phyloP scores from a whole-genome alignment of 228 moss, liverwort and hornwort species.

The Sphagnum fallax region DNA sequence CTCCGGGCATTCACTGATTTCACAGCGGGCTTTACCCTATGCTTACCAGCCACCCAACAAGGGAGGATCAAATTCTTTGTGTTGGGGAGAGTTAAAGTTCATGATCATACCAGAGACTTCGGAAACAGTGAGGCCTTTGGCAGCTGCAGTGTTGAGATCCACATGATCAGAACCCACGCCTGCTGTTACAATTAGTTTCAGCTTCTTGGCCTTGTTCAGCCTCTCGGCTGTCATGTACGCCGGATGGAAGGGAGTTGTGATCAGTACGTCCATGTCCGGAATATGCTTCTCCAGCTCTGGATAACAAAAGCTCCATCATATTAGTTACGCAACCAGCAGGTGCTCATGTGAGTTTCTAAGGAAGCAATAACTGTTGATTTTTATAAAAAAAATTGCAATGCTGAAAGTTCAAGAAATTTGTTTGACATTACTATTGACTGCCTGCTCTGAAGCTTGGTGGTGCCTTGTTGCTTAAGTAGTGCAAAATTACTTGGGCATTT shows the following conservation, averaged over 20 bases:
- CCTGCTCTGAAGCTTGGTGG: too few species aligned
- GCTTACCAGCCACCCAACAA: too few species aligned
- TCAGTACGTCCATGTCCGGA: slow-evolving; percentile 41
- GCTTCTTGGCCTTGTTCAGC: slow-evolving; percentile 17
- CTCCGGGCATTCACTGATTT: too few species aligned
- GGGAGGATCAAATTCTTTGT: too few species aligned
- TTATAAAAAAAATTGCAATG: background rate
- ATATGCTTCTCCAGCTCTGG: slow-evolving; percentile 60
- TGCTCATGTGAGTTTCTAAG: background rate
- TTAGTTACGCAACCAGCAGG: background rate
- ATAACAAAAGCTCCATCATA: background rate
- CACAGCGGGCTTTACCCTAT: too few species aligned
- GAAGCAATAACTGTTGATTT: background rate
- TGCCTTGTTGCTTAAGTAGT: too few species aligned
- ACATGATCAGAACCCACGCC: slow-evolving; percentile 33
- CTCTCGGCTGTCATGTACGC: slow-evolving; percentile 25
- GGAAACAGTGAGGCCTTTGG: slow-evolving; percentile 25
- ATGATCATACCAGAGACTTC: slow-evolving; percentile 17
- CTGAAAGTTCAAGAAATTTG: too few species aligned
- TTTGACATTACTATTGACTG: too few species aligned
- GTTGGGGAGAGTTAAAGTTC: background rate
- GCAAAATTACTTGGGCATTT: too few species aligned
- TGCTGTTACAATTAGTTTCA: slow-evolving; percentile 23
- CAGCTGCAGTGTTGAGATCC: slow-evolving; percentile 17
- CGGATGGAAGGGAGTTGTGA: slow-evolving; percentile 34